phyloP scores from a whole-genome alignment of 441 rosid species.

The Aleurites moluccanus region DNA sequence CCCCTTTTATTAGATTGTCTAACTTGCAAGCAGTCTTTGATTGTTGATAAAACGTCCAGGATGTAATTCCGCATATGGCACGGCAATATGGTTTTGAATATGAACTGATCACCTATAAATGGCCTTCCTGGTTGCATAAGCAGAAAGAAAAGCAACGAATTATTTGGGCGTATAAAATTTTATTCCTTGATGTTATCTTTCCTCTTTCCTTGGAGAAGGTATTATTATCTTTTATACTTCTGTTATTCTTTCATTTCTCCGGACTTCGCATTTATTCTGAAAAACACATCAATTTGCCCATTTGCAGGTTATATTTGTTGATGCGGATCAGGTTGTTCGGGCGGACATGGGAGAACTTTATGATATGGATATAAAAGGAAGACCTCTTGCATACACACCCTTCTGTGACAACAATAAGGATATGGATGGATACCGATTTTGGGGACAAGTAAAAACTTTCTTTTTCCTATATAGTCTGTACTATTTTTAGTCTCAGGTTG shows the following conservation, averaged over 20 bases:
- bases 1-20: slow-evolving; percentile 10
- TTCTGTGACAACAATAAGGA: slow-evolving; percentile 98
- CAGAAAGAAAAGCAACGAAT: slow-evolving; percentile 99
- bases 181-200: slow-evolving; percentile 97
- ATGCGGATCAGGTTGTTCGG: slow-evolving; percentile 95
- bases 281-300: not conserved
- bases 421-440: slow-evolving; percentile 98
- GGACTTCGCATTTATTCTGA: slow-evolving; percentile 9
- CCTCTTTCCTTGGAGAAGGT: slow-evolving; percentile 98
- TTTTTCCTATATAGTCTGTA: not conserved
- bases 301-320: slow-evolving; percentile 95
- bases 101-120: slow-evolving; percentile 92
- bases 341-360: slow-evolving; percentile 99
- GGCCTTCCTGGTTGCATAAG: slow-evolving; percentile 99
- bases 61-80: slow-evolving; percentile 97
- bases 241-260: slow-evolving; percentile 14
- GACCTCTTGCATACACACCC: slow-evolving; percentile 99
- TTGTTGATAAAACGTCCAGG: slow-evolving; percentile 46
- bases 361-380: slow-evolving; percentile 97
- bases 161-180: slow-evolving; percentile 98
- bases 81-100: slow-evolving; percentile 87
- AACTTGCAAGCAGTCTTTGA: slow-evolving; percentile 17
- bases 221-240: slow-evolving; percentile 11
- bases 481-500: not conserved
- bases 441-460: slow-evolving; percentile 73